Evolutionary conservation across 176 grass and related monocot genomes (phyloP).

Genomic region (Elaeis guineensis): DNA sequence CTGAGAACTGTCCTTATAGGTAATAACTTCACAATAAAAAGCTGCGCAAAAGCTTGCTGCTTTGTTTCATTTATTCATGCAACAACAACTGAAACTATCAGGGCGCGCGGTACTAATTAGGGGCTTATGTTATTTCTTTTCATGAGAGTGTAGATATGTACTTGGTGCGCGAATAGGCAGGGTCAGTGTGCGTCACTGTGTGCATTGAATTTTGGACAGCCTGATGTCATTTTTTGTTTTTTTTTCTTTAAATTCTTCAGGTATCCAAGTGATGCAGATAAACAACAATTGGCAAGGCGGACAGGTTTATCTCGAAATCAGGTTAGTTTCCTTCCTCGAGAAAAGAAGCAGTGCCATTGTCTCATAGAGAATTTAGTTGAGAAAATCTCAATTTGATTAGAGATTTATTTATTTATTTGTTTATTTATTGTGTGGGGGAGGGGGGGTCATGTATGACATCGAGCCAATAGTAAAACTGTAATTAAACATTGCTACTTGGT

Average conservation of each 20-base stretch:
- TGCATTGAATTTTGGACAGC: not conserved
- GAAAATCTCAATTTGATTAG: not conserved
- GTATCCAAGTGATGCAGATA: conserved; percentile 99
- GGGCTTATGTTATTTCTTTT: not conserved
- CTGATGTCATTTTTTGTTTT: conserved; percentile 8
- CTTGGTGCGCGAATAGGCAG: not conserved
- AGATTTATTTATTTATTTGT: no score
- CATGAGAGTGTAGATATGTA: not conserved
- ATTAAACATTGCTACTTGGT: no score
- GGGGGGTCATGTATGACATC: no score
- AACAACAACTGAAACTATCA: not conserved
- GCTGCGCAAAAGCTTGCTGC: conserved; percentile 15
- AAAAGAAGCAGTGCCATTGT: not conserved
- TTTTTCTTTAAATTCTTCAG: conserved; percentile 39
- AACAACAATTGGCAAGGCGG: conserved; percentile 94
- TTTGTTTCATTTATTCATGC: conserved; percentile 22
- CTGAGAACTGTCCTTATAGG: not conserved
- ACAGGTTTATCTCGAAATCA: conserved; percentile 95
- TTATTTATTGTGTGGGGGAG: no score
- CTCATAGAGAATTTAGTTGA: not conserved
- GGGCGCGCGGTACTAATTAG: not conserved
- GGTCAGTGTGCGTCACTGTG: not conserved
- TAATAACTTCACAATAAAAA: conserved; percentile 6
- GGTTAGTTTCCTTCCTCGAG: conserved; percentile 36
- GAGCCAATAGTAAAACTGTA: no score